A percentile compares a stretch with the other conserved stretches of the same genome.
Conservation (phyloP, 1,139 yeast genomes). For the Arxiozyma heterogenica region DNA sequence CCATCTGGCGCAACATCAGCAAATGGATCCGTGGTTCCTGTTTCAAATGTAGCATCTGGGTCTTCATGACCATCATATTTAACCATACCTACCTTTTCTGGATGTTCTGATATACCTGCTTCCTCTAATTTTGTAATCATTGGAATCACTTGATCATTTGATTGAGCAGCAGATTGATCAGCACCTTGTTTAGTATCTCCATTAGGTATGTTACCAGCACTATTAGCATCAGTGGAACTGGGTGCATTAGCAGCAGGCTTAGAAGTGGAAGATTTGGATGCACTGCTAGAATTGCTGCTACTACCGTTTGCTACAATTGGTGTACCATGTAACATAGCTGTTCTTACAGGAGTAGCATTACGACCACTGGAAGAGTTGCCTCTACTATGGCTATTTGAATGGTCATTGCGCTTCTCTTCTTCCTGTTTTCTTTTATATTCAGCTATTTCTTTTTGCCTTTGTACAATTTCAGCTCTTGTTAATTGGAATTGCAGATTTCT, state of each 20-base stretch:
- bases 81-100: conserved; percentile 33
- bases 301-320: background rate
- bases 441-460: conserved; percentile 36
- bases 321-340: conserved; percentile 1
- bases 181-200: background rate
- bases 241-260: background rate
- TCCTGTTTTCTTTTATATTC: conserved; percentile 30
- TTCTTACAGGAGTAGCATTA: background rate
- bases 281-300: background rate
- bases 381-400: background rate
- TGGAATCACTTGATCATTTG: conserved; percentile 7
- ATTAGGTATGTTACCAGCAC: background rate
- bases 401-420: conserved; percentile 5
- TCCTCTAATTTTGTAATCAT: conserved; percentile 26
- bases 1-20: conserved; percentile 89
- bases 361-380: background rate
- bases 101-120: conserved; percentile 30
- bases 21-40: conserved; percentile 29
- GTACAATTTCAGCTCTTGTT: conserved; percentile 53
- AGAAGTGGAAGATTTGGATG: background rate
- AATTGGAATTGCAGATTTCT: conserved; percentile 79
- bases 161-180: conserved; percentile 4
- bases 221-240: background rate
- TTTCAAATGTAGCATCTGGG: conserved; percentile 19
- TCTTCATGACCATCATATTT: conserved; percentile 31